Evolutionary conservation across 352 stramenopile genomes (phyloP), one percentile per base, ranked within the genome.

Genomic region (Aphanomyces invadans): DNA sequence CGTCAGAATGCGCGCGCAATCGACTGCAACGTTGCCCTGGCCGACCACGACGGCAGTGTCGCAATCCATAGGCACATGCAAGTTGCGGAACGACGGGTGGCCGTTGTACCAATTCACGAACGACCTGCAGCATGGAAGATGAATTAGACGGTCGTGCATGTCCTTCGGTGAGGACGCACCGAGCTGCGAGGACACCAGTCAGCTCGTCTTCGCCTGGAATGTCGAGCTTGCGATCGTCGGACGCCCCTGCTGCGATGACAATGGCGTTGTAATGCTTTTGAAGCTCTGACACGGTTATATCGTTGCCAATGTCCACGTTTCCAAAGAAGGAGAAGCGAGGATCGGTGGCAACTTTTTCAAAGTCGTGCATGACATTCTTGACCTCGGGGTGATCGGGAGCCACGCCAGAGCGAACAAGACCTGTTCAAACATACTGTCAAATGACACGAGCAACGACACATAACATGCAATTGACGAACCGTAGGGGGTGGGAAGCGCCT

Each of bases 51-150:
- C 95, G 2, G 95, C 93, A 19, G 82, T 86, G 67, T 92, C 76
- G 12, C 73, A 70, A 21, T 33, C 64, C 7, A 92, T 62, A 62
- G 91, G 74, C 29, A 87, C 57, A 17, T 83, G 73, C 33, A 98
- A 66, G 59, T 97, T 78, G 46, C 86, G 78, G 76, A 96, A 98
- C 5, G 96, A 81, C 7, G 95, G 95, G 80, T 99, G 96, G 42
- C 93, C 96, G 71, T 99, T 99, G 83, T 99, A 99, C 96, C 96
- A 99, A 74, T 97, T 96, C 12, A 99, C 96, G 73, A 99, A 99
- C 64, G 90, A 80, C 23, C 95, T 77, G 3, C 96, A 91, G 31
- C 79, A 88, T n/a, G n/a, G n/a, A n/a, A n/a, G n/a, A n/a, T n/a
- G n/a, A n/a, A n/a, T n/a, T n/a, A n/a, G 31, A 68, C 29, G 29